A percentile compares a stretch with the other conserved stretches of the same genome.
Conservation (phyloP, 345 rosid genomes). For the Psidium friedrichsthalianum region DNA sequence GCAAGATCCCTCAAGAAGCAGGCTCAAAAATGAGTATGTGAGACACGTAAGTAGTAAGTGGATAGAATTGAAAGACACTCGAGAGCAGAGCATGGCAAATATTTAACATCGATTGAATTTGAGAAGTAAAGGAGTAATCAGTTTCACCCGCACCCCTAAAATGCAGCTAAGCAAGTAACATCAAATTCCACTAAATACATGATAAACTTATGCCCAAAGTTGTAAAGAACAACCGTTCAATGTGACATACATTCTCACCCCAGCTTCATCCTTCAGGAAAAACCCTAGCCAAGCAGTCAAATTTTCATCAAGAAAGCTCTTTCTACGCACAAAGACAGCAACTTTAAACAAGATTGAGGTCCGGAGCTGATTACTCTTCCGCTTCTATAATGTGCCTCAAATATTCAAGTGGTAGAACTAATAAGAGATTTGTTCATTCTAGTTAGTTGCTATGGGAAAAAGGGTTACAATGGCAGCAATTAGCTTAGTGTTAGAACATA, state of each 20-base stretch:
- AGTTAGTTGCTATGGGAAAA: not conserved
- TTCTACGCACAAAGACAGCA: not conserved
- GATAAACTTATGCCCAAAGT: not conserved
- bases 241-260: not conserved
- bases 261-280: not conserved
- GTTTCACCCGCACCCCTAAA: not conserved
- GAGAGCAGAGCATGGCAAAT: not conserved
- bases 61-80: not conserved
- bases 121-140: not conserved
- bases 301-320: not conserved
- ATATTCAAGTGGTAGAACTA: not conserved
- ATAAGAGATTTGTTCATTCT: not conserved
- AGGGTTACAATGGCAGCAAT: not conserved
- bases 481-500: not conserved
- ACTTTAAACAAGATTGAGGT: not conserved
- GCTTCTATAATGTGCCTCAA: not conserved
- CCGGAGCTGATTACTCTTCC: not conserved
- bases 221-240: not conserved
- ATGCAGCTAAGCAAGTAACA: not conserved
- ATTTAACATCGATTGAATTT: not conserved
- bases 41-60: not conserved
- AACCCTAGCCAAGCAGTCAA: not conserved
- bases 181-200: not conserved
- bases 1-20: not conserved
- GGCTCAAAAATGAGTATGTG: not conserved